Conservation (phyloP, 345 rosid genomes). For the Aquilaria malaccensis region DNA sequence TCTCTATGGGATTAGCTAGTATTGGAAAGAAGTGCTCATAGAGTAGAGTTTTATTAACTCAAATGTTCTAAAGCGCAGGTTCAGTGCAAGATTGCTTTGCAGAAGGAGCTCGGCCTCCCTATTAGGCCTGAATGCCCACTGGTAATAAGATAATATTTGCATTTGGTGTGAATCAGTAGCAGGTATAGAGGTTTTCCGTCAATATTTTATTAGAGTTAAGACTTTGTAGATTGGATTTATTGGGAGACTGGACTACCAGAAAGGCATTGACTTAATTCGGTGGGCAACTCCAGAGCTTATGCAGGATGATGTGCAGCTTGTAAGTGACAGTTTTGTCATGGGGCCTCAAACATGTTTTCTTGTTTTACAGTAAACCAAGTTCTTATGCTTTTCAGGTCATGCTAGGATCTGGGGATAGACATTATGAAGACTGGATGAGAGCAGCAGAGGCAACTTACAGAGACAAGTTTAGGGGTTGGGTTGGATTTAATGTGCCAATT, state of each 20-base stretch:
- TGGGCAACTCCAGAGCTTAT: conserved; percentile 65
- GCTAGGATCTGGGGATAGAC: conserved; percentile 89
- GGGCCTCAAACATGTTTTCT: not conserved
- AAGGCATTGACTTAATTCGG: conserved; percentile 83
- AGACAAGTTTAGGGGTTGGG: conserved; percentile 95
- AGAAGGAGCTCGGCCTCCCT: conserved; percentile 86
- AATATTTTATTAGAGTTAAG: conserved; percentile 15
- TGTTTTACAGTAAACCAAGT: conserved; percentile 4
- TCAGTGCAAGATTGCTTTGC: conserved; percentile 79
- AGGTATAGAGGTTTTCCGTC: conserved; percentile 4
- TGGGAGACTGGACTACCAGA: conserved; percentile 94
- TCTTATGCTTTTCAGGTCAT: conserved; percentile 50
- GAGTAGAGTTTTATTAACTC: conserved; percentile 11
- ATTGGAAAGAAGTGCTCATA: not conserved
- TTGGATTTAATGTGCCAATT: conserved; percentile 85
- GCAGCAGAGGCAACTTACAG: conserved; percentile 50
- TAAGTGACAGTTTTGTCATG: conserved; percentile 30
- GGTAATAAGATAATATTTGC: conserved; percentile 34
- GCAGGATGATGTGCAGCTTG: conserved; percentile 87
- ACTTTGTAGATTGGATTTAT: conserved; percentile 78
- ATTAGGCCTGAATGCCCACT: conserved; percentile 76
- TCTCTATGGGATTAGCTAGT: not conserved
- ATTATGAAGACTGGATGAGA: conserved; percentile 88
- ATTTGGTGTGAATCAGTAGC: not conserved
- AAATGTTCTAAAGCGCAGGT: conserved; percentile 36